These are phyloP conservation scores for Blastomyces emzantsi DNA, from an alignment of 2,329 filamentous ascomycete genomes.

Conservation along the genomic window DNA sequence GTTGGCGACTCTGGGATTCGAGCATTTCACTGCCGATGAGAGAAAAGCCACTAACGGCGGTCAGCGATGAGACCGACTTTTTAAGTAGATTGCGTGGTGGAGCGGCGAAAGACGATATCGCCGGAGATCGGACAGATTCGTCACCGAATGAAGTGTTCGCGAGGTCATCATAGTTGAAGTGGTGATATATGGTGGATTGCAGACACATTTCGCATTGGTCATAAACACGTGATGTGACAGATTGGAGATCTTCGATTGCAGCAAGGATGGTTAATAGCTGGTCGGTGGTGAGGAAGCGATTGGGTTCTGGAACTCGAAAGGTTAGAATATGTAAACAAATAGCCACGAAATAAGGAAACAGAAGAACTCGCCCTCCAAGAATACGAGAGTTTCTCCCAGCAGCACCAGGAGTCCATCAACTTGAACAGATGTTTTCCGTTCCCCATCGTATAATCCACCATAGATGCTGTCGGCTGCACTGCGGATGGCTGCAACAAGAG, in stretches of 20 bases:
- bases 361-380: constrained; percentile 51
- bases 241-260: constrained; percentile 70
- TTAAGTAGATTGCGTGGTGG: constrained; percentile 57
- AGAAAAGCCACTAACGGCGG: constrained; percentile 53
- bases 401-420: constrained; percentile 79
- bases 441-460: constrained; percentile 77
- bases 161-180: constrained; percentile 46
- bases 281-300: constrained; percentile 53
- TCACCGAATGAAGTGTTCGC: constrained; percentile 26
- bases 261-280: constrained; percentile 69
- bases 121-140: constrained; percentile 15
- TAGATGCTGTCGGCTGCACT: constrained; percentile 86
- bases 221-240: constrained; percentile 63
- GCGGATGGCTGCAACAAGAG: constrained; percentile 72
- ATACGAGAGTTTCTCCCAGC: constrained; percentile 72
- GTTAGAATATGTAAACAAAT: not conserved
- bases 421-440: constrained; percentile 71
- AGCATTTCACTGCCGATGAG: constrained; percentile 68
- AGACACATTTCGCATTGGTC: constrained; percentile 70
- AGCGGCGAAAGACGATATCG: constrained; percentile 12
- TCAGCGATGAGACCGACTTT: constrained; percentile 49
- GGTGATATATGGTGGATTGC: constrained; percentile 62
- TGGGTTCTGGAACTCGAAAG: constrained; percentile 33
- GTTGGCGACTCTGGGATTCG: constrained; percentile 34
- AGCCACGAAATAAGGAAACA: not conserved